Evolutionary conservation across 106 monocot species (phyloP).

Genomic region (Dendrobium officinale): DNA sequence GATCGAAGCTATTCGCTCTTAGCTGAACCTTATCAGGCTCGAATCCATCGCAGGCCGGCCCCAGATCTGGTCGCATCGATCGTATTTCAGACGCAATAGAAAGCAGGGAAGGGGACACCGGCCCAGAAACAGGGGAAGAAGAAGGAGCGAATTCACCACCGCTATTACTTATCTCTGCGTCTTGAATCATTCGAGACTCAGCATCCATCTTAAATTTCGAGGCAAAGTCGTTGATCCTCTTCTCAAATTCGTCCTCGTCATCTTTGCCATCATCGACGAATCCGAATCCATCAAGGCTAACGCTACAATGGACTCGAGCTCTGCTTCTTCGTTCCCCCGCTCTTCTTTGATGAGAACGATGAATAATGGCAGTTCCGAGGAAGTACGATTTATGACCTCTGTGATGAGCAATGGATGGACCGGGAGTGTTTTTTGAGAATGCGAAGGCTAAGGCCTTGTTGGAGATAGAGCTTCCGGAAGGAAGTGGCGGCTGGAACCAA

Average conservation of each 20-base stretch:
- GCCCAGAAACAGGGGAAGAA: background rate
- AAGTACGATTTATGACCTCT: background rate
- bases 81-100: background rate
- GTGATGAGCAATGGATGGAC: background rate
- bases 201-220: background rate
- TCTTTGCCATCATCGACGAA: conserved; percentile 8
- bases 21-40: conserved; percentile 24
- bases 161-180: conserved; percentile 2
- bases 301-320: conserved; percentile 3
- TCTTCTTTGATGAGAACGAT: background rate
- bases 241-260: conserved; percentile 34
- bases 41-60: conserved; percentile 8
- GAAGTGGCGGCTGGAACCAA: background rate
- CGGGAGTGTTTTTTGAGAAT: background rate
- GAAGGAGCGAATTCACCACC: background rate
- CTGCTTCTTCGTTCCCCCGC: background rate
- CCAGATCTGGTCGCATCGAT: background rate
- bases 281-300: conserved; percentile 14
- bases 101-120: background rate
- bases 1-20: conserved; percentile 23
- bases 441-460: background rate
- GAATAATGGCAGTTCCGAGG: background rate
- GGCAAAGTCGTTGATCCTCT: conserved; percentile 24
- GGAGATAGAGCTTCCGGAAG: background rate
- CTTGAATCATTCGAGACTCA: background rate